These are phyloP conservation scores for Boletus vermiculosoides DNA, from an alignment of 768 basidiomycete species.

Conservation along the genomic window DNA sequence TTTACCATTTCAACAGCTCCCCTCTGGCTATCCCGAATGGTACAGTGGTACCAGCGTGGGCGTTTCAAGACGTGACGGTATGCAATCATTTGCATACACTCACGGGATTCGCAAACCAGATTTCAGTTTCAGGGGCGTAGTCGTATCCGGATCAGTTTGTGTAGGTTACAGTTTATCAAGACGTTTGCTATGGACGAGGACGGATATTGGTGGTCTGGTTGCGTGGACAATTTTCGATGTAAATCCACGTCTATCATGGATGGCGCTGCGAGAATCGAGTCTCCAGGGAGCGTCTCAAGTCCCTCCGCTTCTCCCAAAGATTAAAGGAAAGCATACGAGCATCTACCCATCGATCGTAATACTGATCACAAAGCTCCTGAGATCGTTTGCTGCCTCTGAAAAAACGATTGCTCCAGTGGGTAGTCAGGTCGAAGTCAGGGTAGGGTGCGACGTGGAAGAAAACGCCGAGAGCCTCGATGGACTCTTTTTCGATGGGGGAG, in stretches of 20 bases:
- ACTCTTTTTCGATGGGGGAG: constrained; percentile 1
- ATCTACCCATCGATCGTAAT: constrained; percentile 3
- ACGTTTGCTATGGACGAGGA: not conserved
- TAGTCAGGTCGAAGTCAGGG: constrained; percentile 1
- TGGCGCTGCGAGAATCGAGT: not conserved
- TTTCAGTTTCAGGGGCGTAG: not conserved
- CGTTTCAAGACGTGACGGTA: constrained; percentile 54
- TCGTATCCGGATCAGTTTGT: not conserved
- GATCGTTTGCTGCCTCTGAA: not conserved
- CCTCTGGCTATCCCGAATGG: constrained; percentile 46
- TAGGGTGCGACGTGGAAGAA: constrained; percentile 13
- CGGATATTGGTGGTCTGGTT: not conserved
- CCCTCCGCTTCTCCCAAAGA: not conserved
- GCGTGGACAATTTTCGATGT: too few relatives aligned
- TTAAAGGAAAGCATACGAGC: not conserved
- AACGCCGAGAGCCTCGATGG: constrained; percentile 8
- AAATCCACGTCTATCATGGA: not conserved
- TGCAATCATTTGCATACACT: constrained; percentile 14
- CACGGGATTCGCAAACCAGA: too few relatives aligned
- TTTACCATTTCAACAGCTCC: constrained; percentile 35
- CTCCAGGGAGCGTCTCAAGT: constrained; percentile 6
- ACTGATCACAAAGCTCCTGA: not conserved
- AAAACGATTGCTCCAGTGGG: not conserved
- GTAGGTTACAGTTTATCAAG: not conserved
- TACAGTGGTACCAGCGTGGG: constrained; percentile 57